Conservation (phyloP, 192 early-diverging fungal genomes). For the Podila epigama region DNA sequence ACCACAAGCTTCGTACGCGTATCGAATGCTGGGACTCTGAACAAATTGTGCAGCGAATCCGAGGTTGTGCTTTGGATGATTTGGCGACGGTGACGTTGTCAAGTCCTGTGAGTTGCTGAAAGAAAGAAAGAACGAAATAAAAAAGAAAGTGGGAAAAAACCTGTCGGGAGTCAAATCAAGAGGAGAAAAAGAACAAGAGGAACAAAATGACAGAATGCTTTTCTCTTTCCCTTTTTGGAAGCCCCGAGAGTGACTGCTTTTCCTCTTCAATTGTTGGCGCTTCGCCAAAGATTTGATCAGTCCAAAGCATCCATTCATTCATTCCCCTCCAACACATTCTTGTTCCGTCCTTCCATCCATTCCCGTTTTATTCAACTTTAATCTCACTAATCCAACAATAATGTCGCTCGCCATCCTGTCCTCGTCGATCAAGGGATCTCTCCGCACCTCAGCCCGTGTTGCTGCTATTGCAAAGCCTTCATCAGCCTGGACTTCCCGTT, state of each 20-base stretch:
- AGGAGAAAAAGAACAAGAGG: neutral
- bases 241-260: neutral
- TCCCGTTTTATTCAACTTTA: neutral
- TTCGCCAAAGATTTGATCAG: no score
- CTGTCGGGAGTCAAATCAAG: neutral
- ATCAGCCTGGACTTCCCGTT: constrained; percentile 32
- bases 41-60: neutral
- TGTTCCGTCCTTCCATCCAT: neutral
- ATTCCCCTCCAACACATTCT: no score
- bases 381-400: neutral
- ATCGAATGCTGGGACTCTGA: neutral
- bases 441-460: neutral
- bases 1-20: neutral
- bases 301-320: no score
- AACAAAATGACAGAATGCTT: neutral
- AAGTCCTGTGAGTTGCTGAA: neutral
- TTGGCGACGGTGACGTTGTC: no score
- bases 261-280: neutral
- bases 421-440: constrained; percentile 2
- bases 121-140: neutral
- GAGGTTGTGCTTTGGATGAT: no score
- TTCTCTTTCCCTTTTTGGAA: neutral
- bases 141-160: neutral
- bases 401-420: constrained; percentile 2
- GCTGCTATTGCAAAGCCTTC: constrained; percentile 1